phyloP scores from a whole-genome alignment of 495 filamentous ascomycete species.

The Hypoxylon lenormandii region DNA sequence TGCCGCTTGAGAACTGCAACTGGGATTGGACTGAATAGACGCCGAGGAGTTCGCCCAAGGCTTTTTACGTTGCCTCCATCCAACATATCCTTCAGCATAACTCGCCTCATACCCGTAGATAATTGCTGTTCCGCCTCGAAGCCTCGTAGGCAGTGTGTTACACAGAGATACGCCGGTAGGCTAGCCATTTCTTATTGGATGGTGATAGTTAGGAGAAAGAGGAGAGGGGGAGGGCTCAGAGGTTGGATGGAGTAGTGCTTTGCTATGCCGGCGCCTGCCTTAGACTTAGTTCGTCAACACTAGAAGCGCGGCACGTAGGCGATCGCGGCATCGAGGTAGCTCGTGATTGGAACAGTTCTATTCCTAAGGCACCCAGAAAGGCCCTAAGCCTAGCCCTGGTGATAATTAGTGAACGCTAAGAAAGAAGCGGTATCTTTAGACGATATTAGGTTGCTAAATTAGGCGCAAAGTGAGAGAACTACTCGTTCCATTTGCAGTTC shows the following conservation, averaged over 20 bases:
- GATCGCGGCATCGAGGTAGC: conserved; percentile 7
- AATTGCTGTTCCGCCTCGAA: neutral
- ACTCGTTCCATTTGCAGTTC: conserved; percentile 15
- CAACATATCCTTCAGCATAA: conserved; percentile 6
- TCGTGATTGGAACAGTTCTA: conserved; percentile 13
- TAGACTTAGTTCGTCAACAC: neutral
- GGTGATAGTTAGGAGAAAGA: too few relatives aligned
- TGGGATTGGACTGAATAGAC: conserved; percentile 27
- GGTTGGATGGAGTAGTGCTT: too few relatives aligned
- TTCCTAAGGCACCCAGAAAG: conserved; percentile 1
- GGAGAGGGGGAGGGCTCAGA: too few relatives aligned
- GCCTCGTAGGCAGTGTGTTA: neutral
- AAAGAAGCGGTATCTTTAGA: conserved; percentile 10
- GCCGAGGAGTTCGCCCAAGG: conserved; percentile 5
- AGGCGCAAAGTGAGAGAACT: neutral
- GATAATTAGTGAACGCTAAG: conserved; percentile 6
- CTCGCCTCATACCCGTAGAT: neutral
- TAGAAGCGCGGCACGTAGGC: conserved; percentile 7
- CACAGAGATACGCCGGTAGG: too few relatives aligned
- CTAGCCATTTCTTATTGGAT: too few relatives aligned
- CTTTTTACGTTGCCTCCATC: conserved; percentile 19
- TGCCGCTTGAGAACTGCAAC: conserved; percentile 6
- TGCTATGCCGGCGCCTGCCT: too few relatives aligned
- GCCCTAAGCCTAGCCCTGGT: conserved; percentile 2
- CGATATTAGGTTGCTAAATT: conserved; percentile 25